Percentiles rank a stretch among this genome's conserved stretches.
Conservation (phyloP, 371 early-diverging fungal genomes). For the Apophysomyces sp. region DNA sequence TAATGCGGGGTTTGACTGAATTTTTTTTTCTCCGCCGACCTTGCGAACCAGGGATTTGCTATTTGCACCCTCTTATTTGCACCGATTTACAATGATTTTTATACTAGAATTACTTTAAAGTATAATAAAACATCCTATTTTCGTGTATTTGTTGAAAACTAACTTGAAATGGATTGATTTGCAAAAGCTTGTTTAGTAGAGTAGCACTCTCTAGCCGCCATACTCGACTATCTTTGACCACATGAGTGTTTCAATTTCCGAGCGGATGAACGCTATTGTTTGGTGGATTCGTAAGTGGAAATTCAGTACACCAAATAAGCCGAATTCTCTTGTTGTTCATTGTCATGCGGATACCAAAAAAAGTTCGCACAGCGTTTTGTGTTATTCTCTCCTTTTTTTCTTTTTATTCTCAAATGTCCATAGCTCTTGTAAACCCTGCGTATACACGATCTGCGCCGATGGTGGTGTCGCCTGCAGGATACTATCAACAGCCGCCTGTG, state of each 20-base stretch:
- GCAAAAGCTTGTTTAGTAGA: too few relatives aligned
- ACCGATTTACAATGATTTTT: too few relatives aligned
- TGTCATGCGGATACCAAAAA: conserved; percentile 1
- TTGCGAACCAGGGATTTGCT: background rate
- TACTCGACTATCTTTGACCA: too few relatives aligned
- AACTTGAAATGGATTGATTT: too few relatives aligned
- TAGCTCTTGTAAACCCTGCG: background rate
- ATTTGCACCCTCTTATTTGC: background rate
- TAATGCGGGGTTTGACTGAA: background rate
- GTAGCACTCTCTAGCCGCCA: too few relatives aligned
- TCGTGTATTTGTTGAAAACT: too few relatives aligned
- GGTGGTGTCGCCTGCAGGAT: background rate
- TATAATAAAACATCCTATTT: too few relatives aligned
- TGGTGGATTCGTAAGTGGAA: too few relatives aligned
- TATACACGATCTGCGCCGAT: background rate
- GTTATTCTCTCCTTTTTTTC: background rate
- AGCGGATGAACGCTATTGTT: too few relatives aligned
- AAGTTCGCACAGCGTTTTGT: background rate
- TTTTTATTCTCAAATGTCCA: background rate
- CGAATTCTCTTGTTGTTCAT: background rate
- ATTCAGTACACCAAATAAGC: too few relatives aligned
- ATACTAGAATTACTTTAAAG: too few relatives aligned
- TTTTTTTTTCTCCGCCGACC: background rate
- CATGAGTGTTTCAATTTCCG: too few relatives aligned
- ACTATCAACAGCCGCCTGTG: background rate